Conservation (phyloP, 441 rosid species). For the Corymbia citriodora region DNA sequence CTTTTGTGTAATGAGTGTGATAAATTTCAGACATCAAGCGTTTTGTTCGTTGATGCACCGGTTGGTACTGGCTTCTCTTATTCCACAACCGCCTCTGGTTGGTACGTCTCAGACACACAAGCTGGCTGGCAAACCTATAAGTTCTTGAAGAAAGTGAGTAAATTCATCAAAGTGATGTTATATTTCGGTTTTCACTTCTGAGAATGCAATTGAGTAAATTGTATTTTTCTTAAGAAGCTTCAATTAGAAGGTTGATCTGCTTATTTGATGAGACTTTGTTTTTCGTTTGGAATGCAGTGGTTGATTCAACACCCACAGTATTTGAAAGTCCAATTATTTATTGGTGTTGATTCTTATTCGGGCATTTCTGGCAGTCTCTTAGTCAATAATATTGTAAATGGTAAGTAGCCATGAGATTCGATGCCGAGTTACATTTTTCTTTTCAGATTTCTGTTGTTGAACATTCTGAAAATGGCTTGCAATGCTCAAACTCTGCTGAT, state of each 20-base stretch:
- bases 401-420: constrained; percentile 1
- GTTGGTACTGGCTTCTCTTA: constrained; percentile 20
- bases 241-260: background rate
- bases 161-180: background rate
- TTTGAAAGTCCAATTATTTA: constrained; percentile 11
- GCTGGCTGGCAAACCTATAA: constrained; percentile 7
- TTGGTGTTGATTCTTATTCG: constrained; percentile 32
- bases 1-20: background rate
- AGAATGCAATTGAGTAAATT: background rate
- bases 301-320: constrained; percentile 18
- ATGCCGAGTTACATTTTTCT: background rate
- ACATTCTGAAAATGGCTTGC: background rate
- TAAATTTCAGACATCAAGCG: background rate
- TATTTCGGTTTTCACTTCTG: background rate
- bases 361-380: constrained; percentile 16
- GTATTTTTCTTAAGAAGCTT: background rate
- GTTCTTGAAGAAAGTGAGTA: constrained; percentile 20
- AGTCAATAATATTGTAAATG: constrained; percentile 12
- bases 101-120: constrained; percentile 5
- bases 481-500: background rate
- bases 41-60: constrained; percentile 16
- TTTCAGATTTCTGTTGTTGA: background rate
- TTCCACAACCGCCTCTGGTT: constrained; percentile 5
- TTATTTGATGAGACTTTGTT: background rate
- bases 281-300: constrained; percentile 15